Conservation (phyloP, 2,329 filamentous ascomycete species). For the Metarhizium guizhouense region DNA sequence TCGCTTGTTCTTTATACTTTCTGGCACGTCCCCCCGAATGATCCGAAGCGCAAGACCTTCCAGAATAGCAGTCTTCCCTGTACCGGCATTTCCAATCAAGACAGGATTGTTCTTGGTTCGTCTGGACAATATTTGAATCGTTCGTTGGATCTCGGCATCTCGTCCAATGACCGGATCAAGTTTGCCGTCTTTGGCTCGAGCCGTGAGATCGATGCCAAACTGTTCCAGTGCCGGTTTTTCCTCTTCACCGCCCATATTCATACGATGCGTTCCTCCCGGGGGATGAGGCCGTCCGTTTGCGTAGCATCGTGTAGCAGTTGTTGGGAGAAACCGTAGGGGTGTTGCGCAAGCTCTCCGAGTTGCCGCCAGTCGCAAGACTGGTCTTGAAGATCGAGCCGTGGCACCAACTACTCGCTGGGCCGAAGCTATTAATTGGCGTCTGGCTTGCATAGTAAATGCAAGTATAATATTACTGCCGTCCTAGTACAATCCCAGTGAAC, state of each 20-base stretch:
- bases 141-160: constrained; percentile 84
- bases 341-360: constrained; percentile 13
- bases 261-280: constrained; percentile 85
- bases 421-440: constrained; percentile 29
- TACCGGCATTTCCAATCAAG: constrained; percentile 83
- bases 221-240: constrained; percentile 86
- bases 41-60: constrained; percentile 88
- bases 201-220: constrained; percentile 85
- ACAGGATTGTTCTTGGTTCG: constrained; percentile 95
- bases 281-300: constrained; percentile 72
- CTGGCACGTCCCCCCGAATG: constrained; percentile 84
- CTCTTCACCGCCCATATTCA: constrained; percentile 70
- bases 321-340: constrained; percentile 26
- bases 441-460: constrained; percentile 29
- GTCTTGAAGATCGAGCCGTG: constrained; percentile 18
- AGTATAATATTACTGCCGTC: background rate
- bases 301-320: constrained; percentile 41
- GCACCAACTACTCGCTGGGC: constrained; percentile 28
- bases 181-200: constrained; percentile 75
- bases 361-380: constrained; percentile 17
- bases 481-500: background rate
- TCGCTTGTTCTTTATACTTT: constrained; percentile 89
- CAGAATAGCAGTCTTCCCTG: constrained; percentile 87
- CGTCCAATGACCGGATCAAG: constrained; percentile 93
- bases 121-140: constrained; percentile 86